Evolutionary conservation across 257 asterid genomes (phyloP), one percentile per base, ranked within the genome.

Genomic region (Jasminum sambac): DNA sequence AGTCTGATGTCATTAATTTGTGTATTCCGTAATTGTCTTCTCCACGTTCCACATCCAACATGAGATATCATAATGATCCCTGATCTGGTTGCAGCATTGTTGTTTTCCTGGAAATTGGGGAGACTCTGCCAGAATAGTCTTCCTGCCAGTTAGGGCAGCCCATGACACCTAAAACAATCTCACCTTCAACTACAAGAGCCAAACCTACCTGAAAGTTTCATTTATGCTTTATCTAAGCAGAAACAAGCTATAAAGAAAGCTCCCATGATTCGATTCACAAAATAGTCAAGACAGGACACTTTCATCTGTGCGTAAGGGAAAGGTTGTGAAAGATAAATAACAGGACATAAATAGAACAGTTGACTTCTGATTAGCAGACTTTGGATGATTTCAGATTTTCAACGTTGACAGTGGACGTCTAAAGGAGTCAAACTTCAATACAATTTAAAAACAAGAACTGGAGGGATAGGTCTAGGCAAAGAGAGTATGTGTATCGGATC

Each of bases 61-160:
- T 91, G 99, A 55, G 97, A 87, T 79, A 88, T 77, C 96, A 89
- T 91, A 69, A 94, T 79, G 67, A 77, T 72, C 69, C 98, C 98
- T 69, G 86, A 70, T 75, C 81, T 76, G 26, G 86, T 72, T 59
- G 65, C 71, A 37, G 52, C 46, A 14, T 73, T 72, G 43, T 71
- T 84, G 67, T 69, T 64, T 77, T 65, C 83, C 69, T 73, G 81
- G 78, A 40, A 21, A 21, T 64, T 78, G 24, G 69, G 30, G 62
- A 68, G 39, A 79, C 61, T 59, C 7, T 30, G 17, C 80, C 74
- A 40, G 85, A 77, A 72, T 76, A 67, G 26, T 72, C 77, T 37
- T 76, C 86, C 64, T 48, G 82, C 99, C 99, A 94, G 78, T 91
- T 88, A 0, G 99, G 99, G 79, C 99, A 91, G 69, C 97, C 96